Conservation (phyloP, 768 basidiomycete genomes). For the Mycena haematopus region DNA sequence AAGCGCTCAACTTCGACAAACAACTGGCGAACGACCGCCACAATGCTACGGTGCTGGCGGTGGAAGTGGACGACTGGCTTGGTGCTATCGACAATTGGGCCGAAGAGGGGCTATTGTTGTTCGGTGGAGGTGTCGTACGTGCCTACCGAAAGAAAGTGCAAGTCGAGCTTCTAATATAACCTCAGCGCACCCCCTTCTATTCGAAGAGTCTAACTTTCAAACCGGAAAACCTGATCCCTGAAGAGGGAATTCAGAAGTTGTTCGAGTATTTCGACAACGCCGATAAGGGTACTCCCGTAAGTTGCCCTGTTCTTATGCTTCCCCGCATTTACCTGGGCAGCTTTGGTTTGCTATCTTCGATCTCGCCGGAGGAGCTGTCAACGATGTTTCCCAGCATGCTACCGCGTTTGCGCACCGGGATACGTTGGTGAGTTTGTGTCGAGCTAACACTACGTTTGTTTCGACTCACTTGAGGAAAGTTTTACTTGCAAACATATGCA, state of each 20-base stretch:
- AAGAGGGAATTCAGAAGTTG: slow-evolving; percentile 18
- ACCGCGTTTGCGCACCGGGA: slow-evolving; percentile 30
- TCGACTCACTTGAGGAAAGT: not conserved
- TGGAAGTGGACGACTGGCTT: slow-evolving; percentile 20
- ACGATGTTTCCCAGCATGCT: slow-evolving; percentile 23
- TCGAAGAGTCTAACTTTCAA: slow-evolving; percentile 28
- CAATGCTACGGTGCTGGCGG: slow-evolving; percentile 7
- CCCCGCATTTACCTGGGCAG: not conserved
- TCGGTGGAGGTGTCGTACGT: slow-evolving; percentile 23
- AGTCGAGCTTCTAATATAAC: not conserved
- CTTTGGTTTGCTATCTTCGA: slow-evolving; percentile 30
- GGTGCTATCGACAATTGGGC: slow-evolving; percentile 25
- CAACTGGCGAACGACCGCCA: slow-evolving; percentile 10
- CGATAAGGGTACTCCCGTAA: slow-evolving; percentile 22
- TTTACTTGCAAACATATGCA: slow-evolving; percentile 28
- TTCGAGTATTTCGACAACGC: slow-evolving; percentile 25
- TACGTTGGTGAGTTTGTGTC: not conserved
- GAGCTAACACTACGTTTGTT: not conserved
- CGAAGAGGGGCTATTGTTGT: slow-evolving; percentile 10
- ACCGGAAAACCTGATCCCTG: slow-evolving; percentile 20
- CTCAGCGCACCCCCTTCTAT: slow-evolving; percentile 28
- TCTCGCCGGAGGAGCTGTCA: slow-evolving; percentile 25
- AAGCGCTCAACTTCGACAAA: slow-evolving; percentile 19
- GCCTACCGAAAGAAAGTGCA: not conserved
- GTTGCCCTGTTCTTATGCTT: not conserved